Percentiles rank a stretch among this genome's conserved stretches.
Evolutionary conservation across 371 early-diverging fungal species (phyloP).

Genomic region (Choanephora cucurbitarum): DNA sequence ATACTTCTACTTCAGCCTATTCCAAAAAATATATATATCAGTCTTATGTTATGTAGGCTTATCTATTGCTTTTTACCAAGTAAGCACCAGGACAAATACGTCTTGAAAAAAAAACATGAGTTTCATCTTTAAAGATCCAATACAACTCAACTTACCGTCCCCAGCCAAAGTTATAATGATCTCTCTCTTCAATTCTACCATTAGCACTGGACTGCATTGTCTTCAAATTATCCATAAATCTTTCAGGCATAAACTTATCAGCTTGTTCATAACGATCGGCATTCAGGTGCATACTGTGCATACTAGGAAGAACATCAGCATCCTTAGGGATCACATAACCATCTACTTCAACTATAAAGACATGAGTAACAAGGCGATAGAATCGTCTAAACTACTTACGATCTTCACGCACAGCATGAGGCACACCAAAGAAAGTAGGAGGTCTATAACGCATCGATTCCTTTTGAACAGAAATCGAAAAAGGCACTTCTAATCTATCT

Average conservation of each 20-base stretch:
- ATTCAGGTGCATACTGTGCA: constrained; percentile 10
- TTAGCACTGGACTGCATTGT: constrained; percentile 15
- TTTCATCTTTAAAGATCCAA: background rate
- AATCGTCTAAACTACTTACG: constrained; percentile 4
- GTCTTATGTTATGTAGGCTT: too few species aligned
- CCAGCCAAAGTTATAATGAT: constrained; percentile 27
- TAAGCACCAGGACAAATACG: constrained; percentile 20
- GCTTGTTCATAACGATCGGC: constrained; percentile 8
- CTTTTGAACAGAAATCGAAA: constrained; percentile 2
- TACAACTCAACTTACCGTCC: constrained; percentile 8
- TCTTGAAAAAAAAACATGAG: constrained; percentile 4
- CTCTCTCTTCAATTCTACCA: constrained; percentile 14
- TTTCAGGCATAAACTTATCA: constrained; percentile 12
- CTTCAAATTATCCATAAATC: constrained; percentile 11
- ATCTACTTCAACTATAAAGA: constrained; percentile 14
- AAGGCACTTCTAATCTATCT: constrained; percentile 15
- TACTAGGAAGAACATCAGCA: constrained; percentile 8
- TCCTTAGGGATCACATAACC: constrained; percentile 22
- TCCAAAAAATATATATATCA: background rate
- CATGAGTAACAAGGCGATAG: background rate
- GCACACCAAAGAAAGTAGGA: background rate
- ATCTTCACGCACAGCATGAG: constrained; percentile 5
- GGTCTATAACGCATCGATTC: constrained; percentile 13
- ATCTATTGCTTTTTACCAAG: constrained; percentile 7
- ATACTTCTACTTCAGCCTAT: constrained; percentile 14